Evolutionary conservation across 2,329 filamentous ascomycete genomes (phyloP), one percentile per base, ranked within the genome.

Genomic region (Talaromyces pinophilus): DNA sequence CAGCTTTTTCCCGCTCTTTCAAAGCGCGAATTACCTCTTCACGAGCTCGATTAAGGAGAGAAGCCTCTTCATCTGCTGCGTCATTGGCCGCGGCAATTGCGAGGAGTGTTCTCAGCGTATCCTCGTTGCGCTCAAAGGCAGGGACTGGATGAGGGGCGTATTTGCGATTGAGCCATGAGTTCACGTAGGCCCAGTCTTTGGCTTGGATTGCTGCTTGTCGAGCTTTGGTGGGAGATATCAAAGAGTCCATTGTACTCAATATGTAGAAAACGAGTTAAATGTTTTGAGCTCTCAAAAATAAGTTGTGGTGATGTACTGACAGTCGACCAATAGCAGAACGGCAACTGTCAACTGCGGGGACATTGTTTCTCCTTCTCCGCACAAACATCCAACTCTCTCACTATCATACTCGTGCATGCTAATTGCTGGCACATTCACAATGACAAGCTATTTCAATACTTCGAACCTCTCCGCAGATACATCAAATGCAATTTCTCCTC

Each of bases 141-240:
- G 92, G 93, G 0, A 89, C 81, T 0, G 84, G 76, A 55, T 85
- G 86, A 35, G 86, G 85, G 54, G 84, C 83, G 71, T 91, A 91
- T 74, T 91, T 91, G 67, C 86, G 84, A 55, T 84, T 83, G 11
- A 97, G 87, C 93, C 94, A 98, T 72, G 83, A 83, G 78, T 96
- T 92, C 71, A 97, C 86, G 70, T 91, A 92, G 64, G 88, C 89
- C 94, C 94, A 98, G 79, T 97, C 93, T 75, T 94, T 93, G 57
- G 92, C 91, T 69, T 91, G 88, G 13, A 91, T 90, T 69, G 91
- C 90, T 71, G 92, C 91, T 68, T 91, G 89, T 67, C 92, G 90
- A 25, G 86, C 86, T 76, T 88, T 88, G 6, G 85, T 85, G 5
- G 86, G 86, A 2, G 86, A 88, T 70, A 87, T 84, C 54, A 87